Conservation (phyloP, 2,329 filamentous ascomycete species). For the Penicillium crustosum region DNA sequence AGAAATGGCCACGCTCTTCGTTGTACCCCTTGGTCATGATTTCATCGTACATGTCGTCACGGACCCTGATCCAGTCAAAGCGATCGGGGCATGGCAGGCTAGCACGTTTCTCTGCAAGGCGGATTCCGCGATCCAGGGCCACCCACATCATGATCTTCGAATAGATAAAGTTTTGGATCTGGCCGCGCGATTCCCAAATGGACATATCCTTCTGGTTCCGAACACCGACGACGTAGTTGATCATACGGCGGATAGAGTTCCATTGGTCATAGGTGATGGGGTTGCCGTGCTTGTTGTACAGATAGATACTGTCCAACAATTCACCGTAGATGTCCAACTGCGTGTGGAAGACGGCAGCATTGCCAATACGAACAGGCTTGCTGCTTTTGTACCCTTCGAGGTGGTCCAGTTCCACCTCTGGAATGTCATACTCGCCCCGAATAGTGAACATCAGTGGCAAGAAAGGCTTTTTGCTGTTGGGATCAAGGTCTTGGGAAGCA, state of each 20-base stretch:
- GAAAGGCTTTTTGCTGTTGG: constrained; percentile 53
- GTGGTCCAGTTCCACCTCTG: constrained; percentile 67
- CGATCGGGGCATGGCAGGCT: constrained; percentile 73
- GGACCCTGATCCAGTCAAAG: constrained; percentile 62
- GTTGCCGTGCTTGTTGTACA: constrained; percentile 78
- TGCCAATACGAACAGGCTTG: constrained; percentile 72
- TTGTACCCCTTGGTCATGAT: constrained; percentile 80
- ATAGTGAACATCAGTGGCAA: constrained; percentile 83
- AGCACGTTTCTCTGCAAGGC: constrained; percentile 68
- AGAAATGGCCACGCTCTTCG: constrained; percentile 65
- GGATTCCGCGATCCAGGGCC: constrained; percentile 71
- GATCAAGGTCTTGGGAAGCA: constrained; percentile 55
- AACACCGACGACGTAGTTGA: constrained; percentile 69
- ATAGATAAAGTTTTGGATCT: constrained; percentile 75
- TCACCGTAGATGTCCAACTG: constrained; percentile 81
- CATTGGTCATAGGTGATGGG: constrained; percentile 75
- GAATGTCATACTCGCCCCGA: constrained; percentile 70
- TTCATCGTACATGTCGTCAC: constrained; percentile 70
- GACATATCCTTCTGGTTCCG: constrained; percentile 72
- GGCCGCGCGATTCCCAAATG: constrained; percentile 77
- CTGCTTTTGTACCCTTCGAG: constrained; percentile 72
- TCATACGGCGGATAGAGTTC: constrained; percentile 67
- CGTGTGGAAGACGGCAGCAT: constrained; percentile 72
- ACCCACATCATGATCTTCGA: constrained; percentile 86
- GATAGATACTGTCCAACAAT: constrained; percentile 72